Base-by-base conservation (phyloP, 2,329 filamentous ascomycete species). In the Ceratocystis huliohia region DNA sequence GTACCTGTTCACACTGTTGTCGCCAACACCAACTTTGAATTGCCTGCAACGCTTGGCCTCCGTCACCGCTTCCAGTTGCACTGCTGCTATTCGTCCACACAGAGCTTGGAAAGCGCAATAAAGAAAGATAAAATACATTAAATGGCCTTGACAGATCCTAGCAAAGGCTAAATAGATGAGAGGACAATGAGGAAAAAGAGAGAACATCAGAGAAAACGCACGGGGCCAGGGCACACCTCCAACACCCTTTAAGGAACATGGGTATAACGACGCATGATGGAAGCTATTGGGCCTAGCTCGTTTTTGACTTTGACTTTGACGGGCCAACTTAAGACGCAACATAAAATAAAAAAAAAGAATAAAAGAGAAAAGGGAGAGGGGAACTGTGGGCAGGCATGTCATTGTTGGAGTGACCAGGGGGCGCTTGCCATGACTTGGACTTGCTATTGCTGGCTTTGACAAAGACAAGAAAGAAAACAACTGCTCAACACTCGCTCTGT, bases 161-260 rank as follows among this genome's bases (percentile, higher is more conserved):
- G 53, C 25, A 33, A 59, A 59, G 53, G 53, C 53, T 63, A 63
- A 30, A 48, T n/a, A 15, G 5, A 28, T 22, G 13, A 22, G n/a
- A 63, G 61, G 30, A 44, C 28, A 63, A 10, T 2, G n/a, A 62
- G 59, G 37, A 37, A 50, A 37, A 69, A 64, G 45, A 66, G 59
- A 28, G 56, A 62, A 41, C 8, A 53, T 28, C 46, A 25, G 56
- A 41, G 41, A 59, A 22, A 22, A 65, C 37, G 37, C 46, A 65
- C 44, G 37, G 37, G 50, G 37, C 44, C 28, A 37, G 22, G 30
- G 28, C 64, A 37, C 33, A n/a, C 28, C 37, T 53, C 44, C 56
- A 63, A 30, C 61, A 33, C 15, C 22, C 33, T 8, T 6, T 33
- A 30, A 20, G 46, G 25, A 63, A 48, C 28, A 46, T 48, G 61